Evolutionary conservation across 305 asterid genomes (phyloP).

Genomic region (Fraxinus dipetala): DNA sequence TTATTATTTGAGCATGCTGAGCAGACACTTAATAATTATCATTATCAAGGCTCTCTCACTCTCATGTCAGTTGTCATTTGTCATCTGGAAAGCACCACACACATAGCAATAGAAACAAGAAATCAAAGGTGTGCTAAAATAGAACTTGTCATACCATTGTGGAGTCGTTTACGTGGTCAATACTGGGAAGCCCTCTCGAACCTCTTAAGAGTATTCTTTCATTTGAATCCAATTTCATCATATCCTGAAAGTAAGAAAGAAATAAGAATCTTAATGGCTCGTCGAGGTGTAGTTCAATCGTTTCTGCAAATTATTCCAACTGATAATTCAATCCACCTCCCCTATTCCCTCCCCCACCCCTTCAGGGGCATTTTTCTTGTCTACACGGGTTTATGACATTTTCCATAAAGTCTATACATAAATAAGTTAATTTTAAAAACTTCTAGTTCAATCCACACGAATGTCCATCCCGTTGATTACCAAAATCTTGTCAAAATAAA

Average conservation of each 20-base stretch:
- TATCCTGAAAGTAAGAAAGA: constrained; percentile 56
- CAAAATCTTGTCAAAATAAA: not conserved
- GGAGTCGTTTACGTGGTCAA: constrained; percentile 80
- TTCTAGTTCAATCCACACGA: not conserved
- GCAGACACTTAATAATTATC: not conserved
- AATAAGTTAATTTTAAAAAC: not conserved
- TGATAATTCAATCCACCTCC: not conserved
- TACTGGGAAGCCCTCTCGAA: constrained; percentile 65
- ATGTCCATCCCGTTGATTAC: not conserved
- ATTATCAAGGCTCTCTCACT: not conserved
- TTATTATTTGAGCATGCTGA: not conserved
- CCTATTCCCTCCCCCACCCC: not conserved
- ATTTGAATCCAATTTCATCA: constrained; percentile 80
- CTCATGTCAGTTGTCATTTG: not conserved
- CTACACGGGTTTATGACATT: not conserved
- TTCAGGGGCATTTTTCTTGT: not conserved
- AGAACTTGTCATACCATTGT: constrained; percentile 50
- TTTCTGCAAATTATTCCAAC: not conserved
- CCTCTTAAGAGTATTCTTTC: constrained; percentile 67
- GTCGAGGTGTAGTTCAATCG: not conserved
- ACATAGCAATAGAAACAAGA: not conserved
- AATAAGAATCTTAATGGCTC: constrained; percentile 4
- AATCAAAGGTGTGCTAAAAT: not conserved
- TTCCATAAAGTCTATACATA: not conserved
- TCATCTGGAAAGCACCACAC: not conserved